Evolutionary conservation across 192 early-diverging fungal species (phyloP).

Genomic region (Linnemannia zychae): DNA sequence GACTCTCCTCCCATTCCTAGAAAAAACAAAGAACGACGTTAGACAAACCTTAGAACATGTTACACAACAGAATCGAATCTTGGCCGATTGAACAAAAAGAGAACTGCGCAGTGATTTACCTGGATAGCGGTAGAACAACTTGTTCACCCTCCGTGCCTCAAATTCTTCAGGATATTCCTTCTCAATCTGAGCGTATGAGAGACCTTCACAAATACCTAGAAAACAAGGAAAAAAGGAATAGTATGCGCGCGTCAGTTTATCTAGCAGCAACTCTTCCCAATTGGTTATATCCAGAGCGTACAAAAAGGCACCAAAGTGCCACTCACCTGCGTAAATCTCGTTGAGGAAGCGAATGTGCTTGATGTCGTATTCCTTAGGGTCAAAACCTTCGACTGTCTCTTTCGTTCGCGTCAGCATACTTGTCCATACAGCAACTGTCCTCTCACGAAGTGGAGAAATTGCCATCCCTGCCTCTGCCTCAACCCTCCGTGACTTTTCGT

Average conservation of each 20-base stretch:
- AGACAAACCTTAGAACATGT: not conserved
- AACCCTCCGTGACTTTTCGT: constrained; percentile 26
- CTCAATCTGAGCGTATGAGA: constrained; percentile 88
- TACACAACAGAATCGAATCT: not conserved
- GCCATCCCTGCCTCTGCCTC: constrained; percentile 25
- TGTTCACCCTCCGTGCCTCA: constrained; percentile 82
- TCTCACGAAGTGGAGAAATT: constrained; percentile 23
- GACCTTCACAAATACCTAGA: constrained; percentile 71
- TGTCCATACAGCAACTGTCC: constrained; percentile 82
- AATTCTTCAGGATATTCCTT: constrained; percentile 84
- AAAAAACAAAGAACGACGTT: not conserved
- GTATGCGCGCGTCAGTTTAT: not conserved
- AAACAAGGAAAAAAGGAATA: not conserved
- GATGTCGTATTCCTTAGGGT: constrained; percentile 82
- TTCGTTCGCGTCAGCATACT: constrained; percentile 88
- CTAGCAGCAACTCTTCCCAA: too few species aligned
- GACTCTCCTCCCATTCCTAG: constrained; percentile 92
- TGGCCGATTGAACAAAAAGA: not conserved
- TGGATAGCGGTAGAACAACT: constrained; percentile 95
- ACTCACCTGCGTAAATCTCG: constrained; percentile 89
- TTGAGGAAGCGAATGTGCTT: constrained; percentile 87
- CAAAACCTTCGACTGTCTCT: constrained; percentile 87
- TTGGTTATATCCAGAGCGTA: constrained; percentile 16
- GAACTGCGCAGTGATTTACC: constrained; percentile 41
- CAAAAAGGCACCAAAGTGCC: constrained; percentile 22